phyloP scores from a whole-genome alignment of 106 monocot genomes.

The Platanthera zijinensis region DNA sequence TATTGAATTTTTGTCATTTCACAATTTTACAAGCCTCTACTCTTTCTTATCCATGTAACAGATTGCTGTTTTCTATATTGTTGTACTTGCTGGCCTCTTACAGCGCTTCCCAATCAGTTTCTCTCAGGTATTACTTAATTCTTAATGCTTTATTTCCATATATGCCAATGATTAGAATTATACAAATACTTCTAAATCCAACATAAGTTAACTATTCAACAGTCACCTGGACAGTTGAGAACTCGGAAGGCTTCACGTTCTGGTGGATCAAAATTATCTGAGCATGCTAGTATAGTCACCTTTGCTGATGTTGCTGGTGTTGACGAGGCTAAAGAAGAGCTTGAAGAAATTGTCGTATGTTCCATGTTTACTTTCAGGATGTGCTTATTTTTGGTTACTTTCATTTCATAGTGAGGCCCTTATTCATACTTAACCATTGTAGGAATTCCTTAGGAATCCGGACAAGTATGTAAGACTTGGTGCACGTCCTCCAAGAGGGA shows the following conservation, averaged over 20 bases:
- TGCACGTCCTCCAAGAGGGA: slow-evolving; percentile 94
- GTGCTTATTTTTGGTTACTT: not conserved
- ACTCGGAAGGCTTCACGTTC: slow-evolving; percentile 58
- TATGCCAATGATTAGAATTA: not conserved
- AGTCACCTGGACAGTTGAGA: slow-evolving; percentile 83
- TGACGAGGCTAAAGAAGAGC: slow-evolving; percentile 97
- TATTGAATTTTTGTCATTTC: not conserved
- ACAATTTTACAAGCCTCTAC: not conserved
- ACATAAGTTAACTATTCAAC: slow-evolving; percentile 25
- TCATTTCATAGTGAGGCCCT: not conserved
- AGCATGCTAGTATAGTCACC: slow-evolving; percentile 74
- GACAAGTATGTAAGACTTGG: slow-evolving; percentile 84
- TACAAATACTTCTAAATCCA: not conserved
- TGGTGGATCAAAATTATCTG: slow-evolving; percentile 62
- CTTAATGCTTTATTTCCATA: not conserved
- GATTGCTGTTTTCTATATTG: slow-evolving; percentile 82
- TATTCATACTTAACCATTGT: slow-evolving; percentile 18
- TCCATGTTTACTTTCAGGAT: not conserved
- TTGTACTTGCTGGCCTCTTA: slow-evolving; percentile 69
- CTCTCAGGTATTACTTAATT: slow-evolving; percentile 51
- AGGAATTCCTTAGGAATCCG: slow-evolving; percentile 97
- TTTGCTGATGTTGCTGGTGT: slow-evolving; percentile 99
- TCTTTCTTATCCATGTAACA: slow-evolving; percentile 26
- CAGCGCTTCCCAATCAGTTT: slow-evolving; percentile 87
- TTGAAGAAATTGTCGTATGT: slow-evolving; percentile 97